phyloP scores from a whole-genome alignment of 768 basidiomycete genomes.

The Lentinula sp. region DNA sequence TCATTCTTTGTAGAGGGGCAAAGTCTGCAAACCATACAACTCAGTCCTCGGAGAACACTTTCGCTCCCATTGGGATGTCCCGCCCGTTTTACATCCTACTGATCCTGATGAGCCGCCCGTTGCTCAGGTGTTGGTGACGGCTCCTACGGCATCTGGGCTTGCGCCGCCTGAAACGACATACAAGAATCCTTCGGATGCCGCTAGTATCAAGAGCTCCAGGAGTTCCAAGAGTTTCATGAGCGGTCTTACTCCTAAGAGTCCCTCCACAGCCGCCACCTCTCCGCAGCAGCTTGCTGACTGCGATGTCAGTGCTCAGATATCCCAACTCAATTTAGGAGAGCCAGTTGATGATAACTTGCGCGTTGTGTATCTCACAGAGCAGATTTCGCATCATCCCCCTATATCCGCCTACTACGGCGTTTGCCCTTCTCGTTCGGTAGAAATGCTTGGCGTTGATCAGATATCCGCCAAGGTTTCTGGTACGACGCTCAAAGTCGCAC shows the following conservation, averaged over 20 bases:
- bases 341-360: slow-evolving; percentile 44
- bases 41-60: slow-evolving; percentile 87
- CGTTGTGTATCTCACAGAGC: slow-evolving; percentile 83
- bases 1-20: slow-evolving; percentile 57
- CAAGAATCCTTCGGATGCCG: slow-evolving; percentile 35
- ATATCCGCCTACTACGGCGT: slow-evolving; percentile 78
- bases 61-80: slow-evolving; percentile 80
- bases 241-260: slow-evolving; percentile 44
- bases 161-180: slow-evolving; percentile 14
- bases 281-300: slow-evolving; percentile 35
- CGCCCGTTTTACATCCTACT: slow-evolving; percentile 49
- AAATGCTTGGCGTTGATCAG: slow-evolving; percentile 83
- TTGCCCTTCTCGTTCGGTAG: slow-evolving; percentile 69
- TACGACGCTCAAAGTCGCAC: slow-evolving; percentile 74
- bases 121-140: slow-evolving; percentile 32
- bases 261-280: slow-evolving; percentile 52
- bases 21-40: slow-evolving; percentile 92
- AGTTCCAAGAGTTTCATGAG: slow-evolving; percentile 60
- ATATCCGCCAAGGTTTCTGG: slow-evolving; percentile 90
- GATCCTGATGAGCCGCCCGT: slow-evolving; percentile 42
- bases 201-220: slow-evolving; percentile 52
- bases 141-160: slow-evolving; percentile 13
- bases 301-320: slow-evolving; percentile 49
- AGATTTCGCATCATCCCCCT: slow-evolving; percentile 96
- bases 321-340: slow-evolving; percentile 50